Evolutionary conservation across 352 stramenopile genomes (phyloP), one percentile per base, ranked within the genome.

Genomic region (Phytophthora melonis): DNA sequence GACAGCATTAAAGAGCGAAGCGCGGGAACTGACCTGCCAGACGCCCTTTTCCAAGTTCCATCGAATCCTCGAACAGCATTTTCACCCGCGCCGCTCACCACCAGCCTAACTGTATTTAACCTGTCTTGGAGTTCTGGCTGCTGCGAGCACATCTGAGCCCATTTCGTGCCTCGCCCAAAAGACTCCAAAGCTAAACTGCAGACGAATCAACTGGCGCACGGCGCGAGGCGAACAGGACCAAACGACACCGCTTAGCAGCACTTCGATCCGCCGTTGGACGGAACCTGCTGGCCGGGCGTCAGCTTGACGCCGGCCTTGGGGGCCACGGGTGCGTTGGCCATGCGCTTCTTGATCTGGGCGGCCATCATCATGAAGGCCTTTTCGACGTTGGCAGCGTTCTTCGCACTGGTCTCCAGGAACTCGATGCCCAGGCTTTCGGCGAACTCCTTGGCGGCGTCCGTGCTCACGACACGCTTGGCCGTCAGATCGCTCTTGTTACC

Each of bases 401-500:
- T 96, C 55, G 91, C 91, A 80, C 85, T 94, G 53, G 90, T 97
- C 79, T 97, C 91, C 56, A 97, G 78, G 71, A 97, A 97, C 73
- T 93, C 83, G 80, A 96, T 96, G 50, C 86, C 89, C 41, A 96
- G 66, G 70, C 89, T 96, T 62, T 97, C 88, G 32, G 91, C 91
- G 67, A 97, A 93, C 76, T 94, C 91, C 81, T 98, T 97, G 23
- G 96, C 97, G 30, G 94, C 87, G 32, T 99, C 95, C 34, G 92
- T 98, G 53, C 94, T 95, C 30, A 99, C 97, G 18, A 98, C 96
- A 65, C 92, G 94, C 80, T 99, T 97, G 75, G 94, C 91, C 62
- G 85, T 93, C 66, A 97, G 77, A 93, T 99, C 98, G 68, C 86
- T 98, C 90, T 99, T 99, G 88, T 99, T 99, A 58, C 97, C 98